Conservation (phyloP, 1,139 yeast species). For the Diutina rugosa region DNA sequence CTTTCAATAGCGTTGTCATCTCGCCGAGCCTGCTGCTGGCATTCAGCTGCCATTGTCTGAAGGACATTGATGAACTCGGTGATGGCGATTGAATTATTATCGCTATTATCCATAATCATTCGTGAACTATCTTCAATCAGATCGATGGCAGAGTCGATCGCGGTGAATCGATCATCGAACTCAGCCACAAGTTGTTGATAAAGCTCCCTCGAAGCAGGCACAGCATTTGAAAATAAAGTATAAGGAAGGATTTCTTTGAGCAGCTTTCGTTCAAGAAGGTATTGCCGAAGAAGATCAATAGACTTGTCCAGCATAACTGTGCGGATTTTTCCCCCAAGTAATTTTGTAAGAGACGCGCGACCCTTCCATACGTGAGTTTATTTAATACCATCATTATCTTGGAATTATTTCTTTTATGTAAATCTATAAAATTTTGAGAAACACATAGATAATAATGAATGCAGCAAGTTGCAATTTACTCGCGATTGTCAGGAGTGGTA, state of each 20-base stretch:
- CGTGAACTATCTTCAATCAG: not conserved
- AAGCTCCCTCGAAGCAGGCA: not conserved
- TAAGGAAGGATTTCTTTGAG: not conserved
- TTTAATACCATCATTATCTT: too few relatives aligned
- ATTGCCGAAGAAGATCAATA: not conserved
- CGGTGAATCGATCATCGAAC: not conserved
- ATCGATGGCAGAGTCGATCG: not conserved
- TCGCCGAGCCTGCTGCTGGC: not conserved
- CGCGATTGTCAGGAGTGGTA: not conserved
- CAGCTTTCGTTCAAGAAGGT: not conserved
- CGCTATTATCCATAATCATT: not conserved
- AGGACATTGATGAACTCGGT: not conserved
- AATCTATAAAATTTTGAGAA: not conserved
- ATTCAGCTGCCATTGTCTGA: not conserved
- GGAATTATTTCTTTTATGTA: too few relatives aligned
- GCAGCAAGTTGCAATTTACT: not conserved
- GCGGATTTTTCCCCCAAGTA: not conserved
- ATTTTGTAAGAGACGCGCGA: too few relatives aligned
- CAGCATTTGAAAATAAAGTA: not conserved
- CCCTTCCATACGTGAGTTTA: too few relatives aligned
- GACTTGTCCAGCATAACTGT: not conserved
- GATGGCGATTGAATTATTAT: not conserved
- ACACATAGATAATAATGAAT: not conserved
- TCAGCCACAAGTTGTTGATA: not conserved
- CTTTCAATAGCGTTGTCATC: not conserved